These are phyloP conservation scores for Pseudomassariella vexata DNA, from an alignment of 2,329 filamentous ascomycete species.

Conservation along the genomic window DNA sequence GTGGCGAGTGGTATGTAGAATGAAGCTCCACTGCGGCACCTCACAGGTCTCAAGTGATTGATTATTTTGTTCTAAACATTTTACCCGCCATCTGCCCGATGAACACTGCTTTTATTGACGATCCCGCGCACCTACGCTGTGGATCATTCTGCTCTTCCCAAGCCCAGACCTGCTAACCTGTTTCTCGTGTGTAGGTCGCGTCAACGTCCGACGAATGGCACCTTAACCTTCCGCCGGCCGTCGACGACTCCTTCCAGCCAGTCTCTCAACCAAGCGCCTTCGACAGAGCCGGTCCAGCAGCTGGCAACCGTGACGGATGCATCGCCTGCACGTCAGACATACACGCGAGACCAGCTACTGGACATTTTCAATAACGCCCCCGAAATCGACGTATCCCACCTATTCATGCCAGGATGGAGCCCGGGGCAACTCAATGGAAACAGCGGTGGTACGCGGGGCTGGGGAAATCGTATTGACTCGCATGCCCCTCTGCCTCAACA, in stretches of 20 bases:
- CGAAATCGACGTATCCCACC: slow-evolving; percentile 55
- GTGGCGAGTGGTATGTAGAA: slow-evolving; percentile 72
- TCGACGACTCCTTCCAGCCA: slow-evolving; percentile 48
- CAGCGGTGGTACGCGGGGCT: slow-evolving; percentile 55
- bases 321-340: slow-evolving; percentile 62
- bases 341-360: slow-evolving; percentile 74
- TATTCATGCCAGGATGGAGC: slow-evolving; percentile 76
- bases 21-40: no score
- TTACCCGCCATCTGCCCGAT: no score
- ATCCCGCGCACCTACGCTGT: no score
- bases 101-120: no score
- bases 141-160: no score
- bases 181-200: slow-evolving; percentile 41
- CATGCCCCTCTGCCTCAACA: slow-evolving; percentile 71
- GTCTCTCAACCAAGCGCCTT: slow-evolving; percentile 29
- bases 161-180: no score
- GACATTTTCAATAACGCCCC: slow-evolving; percentile 56
- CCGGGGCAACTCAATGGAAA: slow-evolving; percentile 70
- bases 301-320: slow-evolving; percentile 35
- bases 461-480: slow-evolving; percentile 73
- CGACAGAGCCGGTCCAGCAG: slow-evolving; percentile 22
- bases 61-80: no score
- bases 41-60: no score
- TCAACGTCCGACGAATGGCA: slow-evolving; percentile 54
- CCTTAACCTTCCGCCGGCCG: slow-evolving; percentile 58